phyloP scores from a whole-genome alignment of 1,284 basidiomycete species.

The Omphalotus olearius region DNA sequence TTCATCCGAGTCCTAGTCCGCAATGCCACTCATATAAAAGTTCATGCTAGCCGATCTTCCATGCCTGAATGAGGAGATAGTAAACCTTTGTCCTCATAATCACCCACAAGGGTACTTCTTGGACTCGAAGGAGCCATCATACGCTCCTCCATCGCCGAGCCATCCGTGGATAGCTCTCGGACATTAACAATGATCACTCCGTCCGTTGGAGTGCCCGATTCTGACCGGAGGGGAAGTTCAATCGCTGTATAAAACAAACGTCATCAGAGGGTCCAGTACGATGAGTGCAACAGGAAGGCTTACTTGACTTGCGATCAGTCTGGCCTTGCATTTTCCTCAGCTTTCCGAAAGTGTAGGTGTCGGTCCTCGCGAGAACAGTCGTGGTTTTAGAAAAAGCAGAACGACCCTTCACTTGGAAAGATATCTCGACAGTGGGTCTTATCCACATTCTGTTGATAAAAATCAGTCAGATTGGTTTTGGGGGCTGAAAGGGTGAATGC shows the following conservation, averaged over 20 bases:
- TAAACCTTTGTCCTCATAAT: too few relatives aligned
- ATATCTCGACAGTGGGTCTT: background rate
- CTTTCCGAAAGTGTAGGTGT: background rate
- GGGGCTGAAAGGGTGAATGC: too few relatives aligned
- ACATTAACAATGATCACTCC: slow-evolving; percentile 3
- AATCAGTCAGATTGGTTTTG: background rate
- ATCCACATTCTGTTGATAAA: slow-evolving; percentile 1
- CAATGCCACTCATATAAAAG: too few relatives aligned
- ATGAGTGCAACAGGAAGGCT: background rate
- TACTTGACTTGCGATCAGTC: slow-evolving; percentile 4
- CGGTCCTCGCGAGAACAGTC: background rate
- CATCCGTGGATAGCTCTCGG: slow-evolving; percentile 4
- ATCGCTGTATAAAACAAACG: background rate
- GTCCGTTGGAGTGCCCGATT: background rate
- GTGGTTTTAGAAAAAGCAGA: slow-evolving; percentile 9
- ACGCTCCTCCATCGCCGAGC: slow-evolving; percentile 8
- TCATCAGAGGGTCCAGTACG: background rate
- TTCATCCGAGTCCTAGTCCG: too few relatives aligned
- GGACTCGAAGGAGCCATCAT: slow-evolving; percentile 1
- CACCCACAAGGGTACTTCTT: slow-evolving; percentile 3
- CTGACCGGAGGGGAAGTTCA: slow-evolving; percentile 3
- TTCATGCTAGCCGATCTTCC: too few relatives aligned
- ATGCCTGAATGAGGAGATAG: too few relatives aligned
- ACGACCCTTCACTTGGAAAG: slow-evolving; percentile 5
- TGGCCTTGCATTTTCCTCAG: slow-evolving; percentile 7